Evolutionary conservation across 2,329 filamentous ascomycete species (phyloP).

Genomic region (Scedosporium apiospermum): DNA sequence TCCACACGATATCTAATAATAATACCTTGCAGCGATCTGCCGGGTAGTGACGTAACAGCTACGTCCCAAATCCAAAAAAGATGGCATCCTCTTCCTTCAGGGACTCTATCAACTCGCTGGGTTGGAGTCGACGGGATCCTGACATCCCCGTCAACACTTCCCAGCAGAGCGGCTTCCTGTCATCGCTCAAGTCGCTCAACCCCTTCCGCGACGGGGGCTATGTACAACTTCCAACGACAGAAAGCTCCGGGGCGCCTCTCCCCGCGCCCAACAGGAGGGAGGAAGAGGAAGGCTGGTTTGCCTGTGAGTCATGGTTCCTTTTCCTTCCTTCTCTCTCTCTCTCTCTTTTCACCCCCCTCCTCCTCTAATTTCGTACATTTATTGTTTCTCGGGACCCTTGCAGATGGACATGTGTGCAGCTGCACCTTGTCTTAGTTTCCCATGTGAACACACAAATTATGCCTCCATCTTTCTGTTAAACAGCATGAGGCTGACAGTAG

Average conservation of each 20-base stretch:
- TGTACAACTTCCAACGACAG: conserved; percentile 80
- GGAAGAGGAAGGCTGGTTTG: conserved; percentile 93
- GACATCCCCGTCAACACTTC: conserved; percentile 66
- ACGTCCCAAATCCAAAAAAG: conserved; percentile 12
- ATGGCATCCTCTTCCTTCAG: conserved; percentile 89
- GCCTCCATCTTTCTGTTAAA: background rate
- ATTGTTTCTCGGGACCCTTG: conserved; percentile 2
- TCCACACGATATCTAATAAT: background rate
- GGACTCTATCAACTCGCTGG: conserved; percentile 88
- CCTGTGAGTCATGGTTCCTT: conserved; percentile 57
- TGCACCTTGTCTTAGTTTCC: conserved; percentile 11
- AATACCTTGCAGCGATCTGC: background rate
- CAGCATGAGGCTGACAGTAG: conserved; percentile 16
- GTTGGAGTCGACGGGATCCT: conserved; percentile 79
- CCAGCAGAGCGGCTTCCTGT: conserved; percentile 64
- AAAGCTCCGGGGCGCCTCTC: conserved; percentile 72
- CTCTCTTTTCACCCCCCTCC: conserved; percentile 15
- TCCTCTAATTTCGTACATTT: background rate
- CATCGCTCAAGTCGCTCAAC: conserved; percentile 75
- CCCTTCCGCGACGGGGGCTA: conserved; percentile 82
- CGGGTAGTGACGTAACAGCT: background rate
- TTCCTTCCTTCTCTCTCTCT: conserved; percentile 7
- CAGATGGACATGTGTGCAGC: conserved; percentile 7
- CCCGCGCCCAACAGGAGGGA: conserved; percentile 78
- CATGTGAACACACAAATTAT: conserved; percentile 25